Base-by-base conservation (phyloP, 805 yeast species). In the Metschnikowia shivogae region DNA sequence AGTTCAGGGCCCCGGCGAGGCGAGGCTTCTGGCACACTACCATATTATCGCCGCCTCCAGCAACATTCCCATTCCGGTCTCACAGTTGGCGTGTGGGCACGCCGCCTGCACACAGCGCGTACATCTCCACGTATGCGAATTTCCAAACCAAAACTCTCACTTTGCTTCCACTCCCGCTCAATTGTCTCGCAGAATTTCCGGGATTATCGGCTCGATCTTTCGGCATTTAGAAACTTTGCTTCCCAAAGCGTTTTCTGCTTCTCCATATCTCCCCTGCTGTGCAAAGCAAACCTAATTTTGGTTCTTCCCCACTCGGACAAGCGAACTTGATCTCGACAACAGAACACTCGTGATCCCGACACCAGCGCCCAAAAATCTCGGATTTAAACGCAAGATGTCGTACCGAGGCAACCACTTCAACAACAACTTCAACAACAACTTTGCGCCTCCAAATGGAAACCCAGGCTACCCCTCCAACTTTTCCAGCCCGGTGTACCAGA, bases 381-480 rank as follows among this genome's bases (percentile, higher is more conserved):
- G 14, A 26, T 22, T 6, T 29, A 10, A 2, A 24, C 10, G 12
- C 27, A 31, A 19, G 26, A 70, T 70, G 76, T 68, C 76, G 19
- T 70, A 70, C 57, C 65, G 76, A 50, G 75, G 75, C 13, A 70
- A 70, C 12, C 29, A 37, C 34, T 37, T n/a, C 26, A 22, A 22
- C 26, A 61, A 63, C 48, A 71, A 69, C 52, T 70, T 70, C 56
- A 66, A 70, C 49, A 63, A 63, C 53, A 73, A 65, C 49, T 68
- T 68, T 48, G 53, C 57, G 19, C 34, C 35, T 30, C 42, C 35
- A 11, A 39, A 39, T 11, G 42, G 42, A 11, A 39, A 39, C 22
- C 42, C 35, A 8, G 35, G 29, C 22, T 39, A 22, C 35, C 42
- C 14, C 12, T 34, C 31, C 14, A 22, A 5, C 22, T 39, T 39